Evolutionary conservation across 164 flowering plant genomes (phyloP).

Genomic region (Malania oleifera): DNA sequence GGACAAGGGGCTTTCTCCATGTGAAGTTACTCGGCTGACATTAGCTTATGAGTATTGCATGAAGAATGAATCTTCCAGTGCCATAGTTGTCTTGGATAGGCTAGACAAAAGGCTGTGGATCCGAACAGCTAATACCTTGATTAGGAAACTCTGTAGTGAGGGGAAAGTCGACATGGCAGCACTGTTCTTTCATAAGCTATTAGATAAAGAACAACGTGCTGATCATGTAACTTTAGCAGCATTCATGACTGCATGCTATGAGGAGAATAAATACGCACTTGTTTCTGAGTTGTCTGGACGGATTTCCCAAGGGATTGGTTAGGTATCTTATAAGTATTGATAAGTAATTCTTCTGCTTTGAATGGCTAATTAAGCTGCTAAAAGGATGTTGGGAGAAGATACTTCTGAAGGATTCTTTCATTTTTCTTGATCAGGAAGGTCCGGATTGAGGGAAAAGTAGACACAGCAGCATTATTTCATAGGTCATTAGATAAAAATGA

Average conservation of each 20-base stretch:
- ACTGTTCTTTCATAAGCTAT: conserved; percentile 49
- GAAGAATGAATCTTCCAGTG: conserved; percentile 46
- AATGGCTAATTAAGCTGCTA: too few species aligned
- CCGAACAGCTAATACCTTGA: conserved; percentile 58
- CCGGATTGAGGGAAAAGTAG: too few species aligned
- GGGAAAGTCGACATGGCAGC: conserved; percentile 68
- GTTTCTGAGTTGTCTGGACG: conserved; percentile 59
- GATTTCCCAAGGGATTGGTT: conserved; percentile 41
- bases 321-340: too few species aligned
- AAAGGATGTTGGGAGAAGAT: too few species aligned
- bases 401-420: too few species aligned
- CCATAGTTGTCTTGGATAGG: conserved; percentile 54
- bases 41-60: conserved; percentile 80
- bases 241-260: conserved; percentile 71
- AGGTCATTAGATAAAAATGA: too few species aligned
- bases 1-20: conserved; percentile 68
- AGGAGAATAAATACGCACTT: conserved; percentile 56
- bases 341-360: too few species aligned
- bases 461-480: too few species aligned
- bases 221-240: conserved; percentile 61
- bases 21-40: conserved; percentile 86
- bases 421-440: too few species aligned
- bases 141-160: conserved; percentile 84
- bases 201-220: conserved; percentile 47
- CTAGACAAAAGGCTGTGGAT: conserved; percentile 70